Evolutionary conservation across 1,284 basidiomycete species (phyloP), one percentile per base, ranked within the genome.

Genomic region (Cutaneotrichosporon sp.): DNA sequence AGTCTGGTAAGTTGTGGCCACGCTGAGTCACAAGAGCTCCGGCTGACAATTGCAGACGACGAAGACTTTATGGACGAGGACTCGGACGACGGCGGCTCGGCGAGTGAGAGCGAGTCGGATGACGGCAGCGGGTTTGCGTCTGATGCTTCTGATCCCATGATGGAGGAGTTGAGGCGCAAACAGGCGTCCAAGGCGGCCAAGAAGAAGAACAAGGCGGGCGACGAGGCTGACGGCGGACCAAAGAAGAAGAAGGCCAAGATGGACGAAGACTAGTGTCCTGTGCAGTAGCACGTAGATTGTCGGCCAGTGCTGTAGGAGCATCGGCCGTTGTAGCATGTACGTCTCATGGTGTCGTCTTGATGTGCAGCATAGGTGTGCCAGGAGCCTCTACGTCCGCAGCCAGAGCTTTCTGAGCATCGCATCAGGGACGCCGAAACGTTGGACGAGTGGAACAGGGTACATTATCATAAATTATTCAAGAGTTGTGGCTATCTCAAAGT

Each of bases 51-150:
- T 54, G 35, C 61, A 77, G 78, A 80, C 73, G 86, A 87, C 66
- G 93, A 92, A 70, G 92, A 96, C 77, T 97, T 97, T 80, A 75
- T 85, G 60, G 90, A 85, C 4, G 87, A 86, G 21, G 87, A 86
- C 18, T 85, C 80, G 0, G 88, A 87, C 0, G 91, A 94, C 66
- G 80, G 79, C 49, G 90, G 91, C 20, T 93, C 89, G 4, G 89
- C 89, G 0, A 84, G 83, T 26, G 86, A 84, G 23, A 82, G 79
- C 37, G 88, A 87, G 54, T 84, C 83, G 0, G 84, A 84, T 30
- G 86, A 81, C 10, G 68, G 58, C 18, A 45, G 44, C n/a, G 59
- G 52, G 14, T 50, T 50, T 13, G 87, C 83, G 10, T 77, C 82
- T 8, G 71, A 69, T 45, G 74, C 68, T 3, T 69, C 65, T 44